A percentile compares a stretch with the other conserved stretches of the same genome.
Conservation (phyloP, 495 filamentous ascomycete genomes). For the Xylaria intraflava region DNA sequence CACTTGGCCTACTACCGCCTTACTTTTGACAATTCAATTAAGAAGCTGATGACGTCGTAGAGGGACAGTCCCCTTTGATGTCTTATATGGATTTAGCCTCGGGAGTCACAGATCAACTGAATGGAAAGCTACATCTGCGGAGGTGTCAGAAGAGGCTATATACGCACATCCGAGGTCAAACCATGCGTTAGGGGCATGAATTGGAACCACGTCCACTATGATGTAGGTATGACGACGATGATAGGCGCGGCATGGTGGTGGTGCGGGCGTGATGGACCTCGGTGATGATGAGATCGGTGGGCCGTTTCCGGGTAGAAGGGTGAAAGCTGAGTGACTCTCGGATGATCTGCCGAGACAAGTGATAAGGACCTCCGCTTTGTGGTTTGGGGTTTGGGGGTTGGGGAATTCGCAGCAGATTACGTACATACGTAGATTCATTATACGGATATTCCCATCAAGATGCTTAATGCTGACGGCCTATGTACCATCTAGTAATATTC, state of each 20-base stretch:
- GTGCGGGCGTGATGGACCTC: not conserved
- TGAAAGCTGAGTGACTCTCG: slow-evolving; percentile 24
- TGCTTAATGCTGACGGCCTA: too few relatives aligned
- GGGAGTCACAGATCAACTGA: too few relatives aligned
- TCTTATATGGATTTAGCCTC: not conserved
- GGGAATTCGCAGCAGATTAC: too few relatives aligned
- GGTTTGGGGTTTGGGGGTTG: too few relatives aligned
- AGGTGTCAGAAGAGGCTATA: too few relatives aligned
- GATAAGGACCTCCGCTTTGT: too few relatives aligned
- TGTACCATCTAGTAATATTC: too few relatives aligned
- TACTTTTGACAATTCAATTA: not conserved
- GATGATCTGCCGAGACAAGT: slow-evolving; percentile 5
- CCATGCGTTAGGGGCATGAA: too few relatives aligned
- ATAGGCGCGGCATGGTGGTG: not conserved
- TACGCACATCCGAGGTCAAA: too few relatives aligned
- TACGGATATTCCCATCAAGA: too few relatives aligned
- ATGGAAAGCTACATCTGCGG: too few relatives aligned
- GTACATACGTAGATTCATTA: too few relatives aligned
- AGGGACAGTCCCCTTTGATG: slow-evolving; percentile 3
- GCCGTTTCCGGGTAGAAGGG: slow-evolving; percentile 25
- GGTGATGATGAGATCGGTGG: slow-evolving; percentile 15
- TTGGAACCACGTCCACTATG: not conserved
- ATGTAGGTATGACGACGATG: not conserved
- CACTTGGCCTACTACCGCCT: not conserved
- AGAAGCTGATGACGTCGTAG: not conserved